Conservation (phyloP, 2,329 filamentous ascomycete genomes). For the Curvularia verruculosa region DNA sequence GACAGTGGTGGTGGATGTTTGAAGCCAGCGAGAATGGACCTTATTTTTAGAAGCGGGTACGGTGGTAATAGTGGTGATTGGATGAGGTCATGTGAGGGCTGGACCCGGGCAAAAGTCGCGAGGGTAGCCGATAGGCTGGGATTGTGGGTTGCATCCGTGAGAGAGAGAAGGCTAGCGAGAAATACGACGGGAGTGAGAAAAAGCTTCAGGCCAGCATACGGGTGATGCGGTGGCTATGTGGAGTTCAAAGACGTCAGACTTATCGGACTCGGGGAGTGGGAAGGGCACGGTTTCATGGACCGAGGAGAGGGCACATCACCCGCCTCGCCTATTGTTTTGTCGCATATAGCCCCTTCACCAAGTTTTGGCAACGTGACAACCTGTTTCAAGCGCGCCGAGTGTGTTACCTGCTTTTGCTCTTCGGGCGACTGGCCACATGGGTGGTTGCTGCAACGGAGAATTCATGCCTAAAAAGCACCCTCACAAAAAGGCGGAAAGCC, state of each 20-base stretch:
- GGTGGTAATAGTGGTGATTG: neutral
- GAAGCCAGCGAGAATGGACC: neutral
- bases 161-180: neutral
- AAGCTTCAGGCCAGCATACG: neutral
- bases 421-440: neutral
- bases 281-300: neutral
- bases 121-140: neutral
- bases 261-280: neutral
- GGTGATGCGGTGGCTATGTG: neutral
- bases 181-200: neutral
- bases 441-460: neutral
- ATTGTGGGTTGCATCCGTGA: neutral
- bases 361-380: constrained; percentile 15
- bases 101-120: too few relatives aligned
- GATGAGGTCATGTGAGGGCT: neutral
- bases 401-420: constrained; percentile 1
- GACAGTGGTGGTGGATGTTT: neutral
- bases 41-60: neutral
- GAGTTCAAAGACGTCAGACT: neutral
- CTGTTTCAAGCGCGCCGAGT: constrained; percentile 1
- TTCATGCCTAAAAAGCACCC: neutral
- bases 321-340: too few relatives aligned
- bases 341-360: constrained; percentile 11
- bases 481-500: neutral
- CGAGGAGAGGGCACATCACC: neutral